Evolutionary conservation across 2,329 filamentous ascomycete species (phyloP).

Genomic region (Penicillium crustosum): DNA sequence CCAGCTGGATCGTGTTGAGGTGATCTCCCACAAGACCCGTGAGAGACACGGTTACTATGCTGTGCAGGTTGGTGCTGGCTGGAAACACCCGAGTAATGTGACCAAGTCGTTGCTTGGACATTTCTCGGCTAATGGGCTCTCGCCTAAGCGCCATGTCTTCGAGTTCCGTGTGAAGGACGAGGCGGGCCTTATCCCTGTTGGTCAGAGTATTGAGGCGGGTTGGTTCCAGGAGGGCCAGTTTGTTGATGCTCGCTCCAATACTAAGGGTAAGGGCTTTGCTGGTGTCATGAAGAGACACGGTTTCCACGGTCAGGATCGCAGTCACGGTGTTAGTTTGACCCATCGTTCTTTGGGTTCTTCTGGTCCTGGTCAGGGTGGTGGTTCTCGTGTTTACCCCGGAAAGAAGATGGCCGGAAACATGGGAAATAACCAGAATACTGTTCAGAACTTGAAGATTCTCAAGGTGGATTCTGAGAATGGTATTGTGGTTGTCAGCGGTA

Average conservation of each 20-base stretch:
- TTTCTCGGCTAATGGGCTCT: conserved; percentile 76
- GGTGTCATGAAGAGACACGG: conserved; percentile 98
- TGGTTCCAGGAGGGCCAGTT: conserved; percentile 91
- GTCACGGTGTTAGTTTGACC: conserved; percentile 92
- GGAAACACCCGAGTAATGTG: conserved; percentile 71
- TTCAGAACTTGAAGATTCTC: conserved; percentile 87
- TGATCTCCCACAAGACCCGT: conserved; percentile 80
- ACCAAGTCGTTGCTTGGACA: conserved; percentile 83
- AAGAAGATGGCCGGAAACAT: conserved; percentile 98
- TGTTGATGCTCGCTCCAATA: conserved; percentile 78
- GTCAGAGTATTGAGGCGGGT: conserved; percentile 73
- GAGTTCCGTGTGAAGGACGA: conserved; percentile 83
- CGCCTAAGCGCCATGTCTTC: conserved; percentile 76
- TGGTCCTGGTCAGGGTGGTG: conserved; percentile 86
- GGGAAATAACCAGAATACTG: conserved; percentile 83
- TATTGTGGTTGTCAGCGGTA: conserved; percentile 82
- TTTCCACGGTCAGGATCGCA: conserved; percentile 82
- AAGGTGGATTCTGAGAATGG: conserved; percentile 85
- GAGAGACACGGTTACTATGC: conserved; percentile 86
- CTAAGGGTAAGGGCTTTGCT: conserved; percentile 87
- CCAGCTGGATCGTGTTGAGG: conserved; percentile 89
- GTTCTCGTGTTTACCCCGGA: conserved; percentile 87
- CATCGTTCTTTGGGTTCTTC: conserved; percentile 90
- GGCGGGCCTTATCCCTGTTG: conserved; percentile 72
- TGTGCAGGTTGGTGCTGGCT: conserved; percentile 81